Conservation (phyloP, 2,329 filamentous ascomycete genomes). For the Fusarium newnesense region DNA sequence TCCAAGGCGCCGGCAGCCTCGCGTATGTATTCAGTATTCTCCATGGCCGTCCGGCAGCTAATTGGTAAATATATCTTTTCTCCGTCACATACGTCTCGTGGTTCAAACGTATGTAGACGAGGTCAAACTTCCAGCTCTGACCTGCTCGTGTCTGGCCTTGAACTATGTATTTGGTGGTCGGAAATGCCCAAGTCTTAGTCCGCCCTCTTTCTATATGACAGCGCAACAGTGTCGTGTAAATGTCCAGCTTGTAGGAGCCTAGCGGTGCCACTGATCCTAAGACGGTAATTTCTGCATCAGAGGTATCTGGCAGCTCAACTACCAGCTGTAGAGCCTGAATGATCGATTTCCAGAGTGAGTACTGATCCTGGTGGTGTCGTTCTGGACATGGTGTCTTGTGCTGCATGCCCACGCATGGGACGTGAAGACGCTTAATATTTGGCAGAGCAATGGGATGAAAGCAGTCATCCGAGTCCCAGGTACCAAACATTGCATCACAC, state of each 20-base stretch:
- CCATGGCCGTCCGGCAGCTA: constrained; percentile 8
- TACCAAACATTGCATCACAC: constrained; percentile 5
- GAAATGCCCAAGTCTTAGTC: constrained; percentile 5
- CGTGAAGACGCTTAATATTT: background rate
- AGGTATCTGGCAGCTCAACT: background rate
- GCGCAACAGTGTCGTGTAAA: background rate
- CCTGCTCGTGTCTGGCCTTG: background rate
- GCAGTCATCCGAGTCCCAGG: background rate
- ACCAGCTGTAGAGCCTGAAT: background rate
- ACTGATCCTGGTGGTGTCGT: rapidly evolving
- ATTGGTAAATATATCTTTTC: rapidly evolving
- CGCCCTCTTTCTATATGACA: background rate
- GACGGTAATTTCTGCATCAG: background rate
- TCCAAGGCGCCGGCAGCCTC: background rate
- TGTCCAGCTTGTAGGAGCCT: background rate
- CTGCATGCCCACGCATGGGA: background rate
- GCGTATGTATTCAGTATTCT: background rate
- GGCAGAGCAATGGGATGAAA: background rate
- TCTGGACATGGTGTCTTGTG: background rate
- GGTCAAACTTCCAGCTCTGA: background rate
- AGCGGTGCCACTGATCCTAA: background rate
- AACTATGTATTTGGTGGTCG: background rate
- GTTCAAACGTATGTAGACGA: background rate
- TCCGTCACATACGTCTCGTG: background rate
- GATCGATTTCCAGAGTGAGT: background rate